Evolutionary conservation across 2,329 filamentous ascomycete genomes (phyloP).

Genomic region (Colletotrichum euphorbiae): DNA sequence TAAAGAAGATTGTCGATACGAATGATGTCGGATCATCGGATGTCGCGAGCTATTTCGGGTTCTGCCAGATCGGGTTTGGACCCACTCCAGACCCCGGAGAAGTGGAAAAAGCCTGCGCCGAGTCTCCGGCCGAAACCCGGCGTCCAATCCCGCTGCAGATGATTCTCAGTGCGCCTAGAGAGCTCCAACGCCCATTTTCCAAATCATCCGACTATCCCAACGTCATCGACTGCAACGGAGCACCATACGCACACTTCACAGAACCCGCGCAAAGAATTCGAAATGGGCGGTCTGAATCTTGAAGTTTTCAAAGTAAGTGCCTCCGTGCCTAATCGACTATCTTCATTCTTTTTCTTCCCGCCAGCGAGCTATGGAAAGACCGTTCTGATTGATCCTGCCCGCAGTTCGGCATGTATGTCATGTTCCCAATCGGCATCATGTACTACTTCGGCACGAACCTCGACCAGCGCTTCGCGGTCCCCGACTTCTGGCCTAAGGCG

Average conservation of each 20-base stretch:
- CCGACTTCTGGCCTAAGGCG: slow-evolving; percentile 92
- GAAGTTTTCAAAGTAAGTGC: slow-evolving; percentile 85
- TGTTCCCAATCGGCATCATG: slow-evolving; percentile 99
- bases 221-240: slow-evolving; percentile 15
- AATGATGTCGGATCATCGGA: neutral
- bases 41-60: slow-evolving; percentile 6
- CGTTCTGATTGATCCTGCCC: neutral
- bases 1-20: neutral
- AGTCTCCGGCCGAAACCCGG: slow-evolving; percentile 23
- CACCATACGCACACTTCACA: neutral
- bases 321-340: slow-evolving; percentile 51
- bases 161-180: slow-evolving; percentile 23
- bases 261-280: neutral
- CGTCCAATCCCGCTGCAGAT: slow-evolving; percentile 32
- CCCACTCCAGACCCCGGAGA: slow-evolving; percentile 28
- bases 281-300: slow-evolving; percentile 83
- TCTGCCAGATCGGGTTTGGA: slow-evolving; percentile 29
- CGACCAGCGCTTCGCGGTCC: slow-evolving; percentile 88
- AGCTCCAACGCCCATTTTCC: slow-evolving; percentile 18
- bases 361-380: neutral
- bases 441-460: slow-evolving; percentile 99
- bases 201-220: slow-evolving; percentile 24
- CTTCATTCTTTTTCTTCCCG: neutral
- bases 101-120: slow-evolving; percentile 36
- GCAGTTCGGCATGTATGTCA: slow-evolving; percentile 97